These are phyloP conservation scores for Begonia loranthoides DNA, from an alignment of 306 rosid genomes.

Conservation along the genomic window DNA sequence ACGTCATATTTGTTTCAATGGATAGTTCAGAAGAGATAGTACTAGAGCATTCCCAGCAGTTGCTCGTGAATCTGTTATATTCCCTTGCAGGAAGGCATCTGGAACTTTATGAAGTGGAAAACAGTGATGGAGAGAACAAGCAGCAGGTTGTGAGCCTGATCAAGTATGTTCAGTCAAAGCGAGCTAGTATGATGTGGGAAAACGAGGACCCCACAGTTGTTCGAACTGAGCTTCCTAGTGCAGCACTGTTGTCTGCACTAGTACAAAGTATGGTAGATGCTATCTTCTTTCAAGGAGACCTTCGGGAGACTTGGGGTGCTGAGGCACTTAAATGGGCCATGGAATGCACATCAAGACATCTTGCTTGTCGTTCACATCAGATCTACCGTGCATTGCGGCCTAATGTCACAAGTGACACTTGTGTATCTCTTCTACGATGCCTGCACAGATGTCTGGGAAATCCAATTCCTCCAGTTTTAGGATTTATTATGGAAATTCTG, in stretches of 20 bases:
- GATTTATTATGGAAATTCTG: slow-evolving; percentile 90
- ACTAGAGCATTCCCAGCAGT: slow-evolving; percentile 97
- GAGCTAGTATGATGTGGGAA: slow-evolving; percentile 99
- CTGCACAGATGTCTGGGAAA: slow-evolving; percentile 95
- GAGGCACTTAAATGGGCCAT: slow-evolving; percentile 99
- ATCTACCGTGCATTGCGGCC: slow-evolving; percentile 94
- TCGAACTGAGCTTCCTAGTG: slow-evolving; percentile 96
- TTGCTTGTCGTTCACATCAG: slow-evolving; percentile 98
- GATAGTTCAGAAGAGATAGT: slow-evolving; percentile 98
- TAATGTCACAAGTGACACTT: slow-evolving; percentile 89
- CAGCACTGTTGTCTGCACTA: slow-evolving; percentile 91
- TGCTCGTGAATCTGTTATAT: slow-evolving; percentile 90
- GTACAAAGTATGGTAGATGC: slow-evolving; percentile 99
- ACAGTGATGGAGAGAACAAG: slow-evolving; percentile 91
- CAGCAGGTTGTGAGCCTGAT: slow-evolving; percentile 98
- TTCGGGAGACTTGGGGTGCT: slow-evolving; percentile 95
- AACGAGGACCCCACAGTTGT: slow-evolving; percentile 94
- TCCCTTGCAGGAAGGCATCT: slow-evolving; percentile 98
- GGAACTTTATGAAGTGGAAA: slow-evolving; percentile 97
- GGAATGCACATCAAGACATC: slow-evolving; percentile 99
- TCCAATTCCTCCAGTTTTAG: slow-evolving; percentile 91
- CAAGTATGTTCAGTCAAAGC: slow-evolving; percentile 95
- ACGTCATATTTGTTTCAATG: slow-evolving; percentile 96
- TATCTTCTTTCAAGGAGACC: slow-evolving; percentile 98
- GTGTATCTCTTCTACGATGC: slow-evolving; percentile 92